A percentile compares a stretch with the other conserved stretches of the same genome.
Conservation (phyloP, 2,329 filamentous ascomycete species). For the Colletotrichum melonis region DNA sequence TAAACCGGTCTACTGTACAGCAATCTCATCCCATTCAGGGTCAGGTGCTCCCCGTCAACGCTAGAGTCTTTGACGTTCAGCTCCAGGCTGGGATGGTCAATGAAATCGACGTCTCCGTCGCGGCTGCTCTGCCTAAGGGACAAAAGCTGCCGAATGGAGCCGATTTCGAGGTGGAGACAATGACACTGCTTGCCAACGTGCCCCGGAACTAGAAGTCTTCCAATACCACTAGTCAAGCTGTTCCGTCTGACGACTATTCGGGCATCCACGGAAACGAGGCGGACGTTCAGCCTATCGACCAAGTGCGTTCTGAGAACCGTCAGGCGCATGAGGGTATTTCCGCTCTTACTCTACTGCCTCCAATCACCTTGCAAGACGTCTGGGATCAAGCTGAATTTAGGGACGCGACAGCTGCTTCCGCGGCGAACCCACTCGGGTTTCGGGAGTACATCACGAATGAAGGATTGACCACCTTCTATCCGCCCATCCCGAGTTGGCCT, state of each 20-base stretch:
- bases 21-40: conserved; percentile 62
- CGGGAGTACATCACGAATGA: background rate
- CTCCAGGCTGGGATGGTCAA: conserved; percentile 77
- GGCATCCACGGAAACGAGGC: background rate
- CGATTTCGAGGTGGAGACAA: conserved; percentile 81
- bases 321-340: conserved; percentile 2
- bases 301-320: background rate
- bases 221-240: background rate
- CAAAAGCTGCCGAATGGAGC: conserved; percentile 67
- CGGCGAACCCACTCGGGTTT: background rate
- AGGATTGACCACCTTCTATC: background rate
- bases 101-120: conserved; percentile 80
- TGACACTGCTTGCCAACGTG: conserved; percentile 81
- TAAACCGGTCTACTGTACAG: conserved; percentile 74
- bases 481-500: background rate
- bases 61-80: conserved; percentile 80
- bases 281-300: background rate
- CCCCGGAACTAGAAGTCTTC: conserved; percentile 54
- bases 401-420: background rate
- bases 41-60: conserved; percentile 64
- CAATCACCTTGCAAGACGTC: conserved; percentile 18
- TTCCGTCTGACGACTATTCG: background rate
- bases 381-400: conserved; percentile 29
- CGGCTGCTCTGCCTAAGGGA: conserved; percentile 74
- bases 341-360: conserved; percentile 17